Evolutionary conservation across 139 green algal genomes (phyloP), one percentile per base, ranked within the genome.

Genomic region (Yamagishiella unicocca): DNA sequence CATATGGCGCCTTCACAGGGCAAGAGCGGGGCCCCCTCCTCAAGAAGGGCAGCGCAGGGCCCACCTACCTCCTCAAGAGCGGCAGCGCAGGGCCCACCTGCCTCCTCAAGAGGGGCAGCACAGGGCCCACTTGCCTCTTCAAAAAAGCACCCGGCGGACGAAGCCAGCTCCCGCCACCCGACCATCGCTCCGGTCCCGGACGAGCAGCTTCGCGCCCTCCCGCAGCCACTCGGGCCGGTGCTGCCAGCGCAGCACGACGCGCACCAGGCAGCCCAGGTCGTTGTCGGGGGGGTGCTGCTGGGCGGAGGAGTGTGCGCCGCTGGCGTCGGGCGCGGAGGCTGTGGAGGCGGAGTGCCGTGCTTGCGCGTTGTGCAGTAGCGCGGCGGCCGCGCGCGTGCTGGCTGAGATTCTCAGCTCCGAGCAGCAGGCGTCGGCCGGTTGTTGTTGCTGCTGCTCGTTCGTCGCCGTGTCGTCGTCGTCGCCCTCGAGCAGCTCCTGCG

Each of bases 201-300:
- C 83, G 35, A 98, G 89, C 53, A 98, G 54, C 33, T 88, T 78
- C 0, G 93, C 90, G 0, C 95, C 95, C 74, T 92, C 82, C 66
- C 90, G 82, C 93, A 98, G 82, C 95, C 95, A 97, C 85, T 97
- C 95, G 40, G 95, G 92, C 21, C 93, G 83, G 46, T 95, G 90
- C 74, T 89, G 72, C 83, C 96, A 97, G 45, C 90, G 58, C 95
- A 94, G 21, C 81, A 89, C 71, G 76, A 87, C 89, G 66, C 37
- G 37, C 61, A 91, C 88, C 53, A 93, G 74, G 55, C 74, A 90
- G 25, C 88, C 81, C 21, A 86, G 22, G 70, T 86, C 84, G 5
- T 76, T 72, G 4, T 68, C 64, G 8, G 54, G 12, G n/a, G 29
- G 8, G 17, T 10, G 55, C 62, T 46, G 54, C 35, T 24, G 42